Evolutionary conservation across 192 early-diverging fungal genomes (phyloP), one percentile per base, ranked within the genome.

Genomic region (Coemansia sp.): DNA sequence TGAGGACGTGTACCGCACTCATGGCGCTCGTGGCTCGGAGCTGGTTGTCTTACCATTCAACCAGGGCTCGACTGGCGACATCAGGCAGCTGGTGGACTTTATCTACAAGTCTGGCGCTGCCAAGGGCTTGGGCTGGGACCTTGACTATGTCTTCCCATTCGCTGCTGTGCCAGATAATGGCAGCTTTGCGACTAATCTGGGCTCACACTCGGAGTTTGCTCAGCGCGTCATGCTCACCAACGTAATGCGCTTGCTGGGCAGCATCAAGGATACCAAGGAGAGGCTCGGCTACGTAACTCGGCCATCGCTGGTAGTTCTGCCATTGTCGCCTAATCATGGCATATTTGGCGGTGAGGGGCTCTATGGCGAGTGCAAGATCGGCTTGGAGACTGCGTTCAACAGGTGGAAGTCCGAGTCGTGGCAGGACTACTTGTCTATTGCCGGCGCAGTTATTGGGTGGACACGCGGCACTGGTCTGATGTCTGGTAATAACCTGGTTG

Each of bases 161-260:
- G 96, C 96, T 62, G 96, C 95, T 46, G 92, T 98, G 62, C 87
- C 94, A 23, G 94, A 92, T 65, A 85, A 93, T 7, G 96, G 95
- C 46, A 88, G 90, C 62, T 91, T 96, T 77, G 86, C 96, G 44
- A 92, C 92, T 58, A 83, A 84, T 49, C 87, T 98, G 59, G 94
- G 94, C 66, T 91, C 91, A 6, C 84, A 86, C 77, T 94, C 94
- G 43, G 96, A 98, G 85, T 87, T 97, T 32, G 92, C 94, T 49
- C 94, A 95, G 72, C 89, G 96, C 39, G 89, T 93, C 63, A 94
- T 96, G 94, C 87, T 98, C 76, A 96, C 94, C 67, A 98, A 98
- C 84, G 72, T 95, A 38, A 66, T 96, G 52, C 91, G 95, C 38
- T 68, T 97, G 66, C 76, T 98, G 63, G 96, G 96, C 62, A 83